Evolutionary conservation across 2,329 filamentous ascomycete species (phyloP).

Genomic region (Cercospora citrullina): DNA sequence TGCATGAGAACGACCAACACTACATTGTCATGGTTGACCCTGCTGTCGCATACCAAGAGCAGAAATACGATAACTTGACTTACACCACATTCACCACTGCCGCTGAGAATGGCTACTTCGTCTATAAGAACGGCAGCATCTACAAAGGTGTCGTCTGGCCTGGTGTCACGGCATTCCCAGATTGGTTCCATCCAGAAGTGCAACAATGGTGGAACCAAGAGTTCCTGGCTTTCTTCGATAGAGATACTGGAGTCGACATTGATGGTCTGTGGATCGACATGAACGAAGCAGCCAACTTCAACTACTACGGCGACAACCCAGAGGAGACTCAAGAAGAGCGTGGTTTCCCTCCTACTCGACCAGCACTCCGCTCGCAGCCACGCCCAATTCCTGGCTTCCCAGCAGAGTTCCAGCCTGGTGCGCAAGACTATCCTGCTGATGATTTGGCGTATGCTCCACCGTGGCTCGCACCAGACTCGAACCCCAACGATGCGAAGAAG

Average conservation of each 20-base stretch:
- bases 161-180: slow-evolving; percentile 52
- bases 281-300: slow-evolving; percentile 57
- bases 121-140: slow-evolving; percentile 55
- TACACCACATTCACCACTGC: slow-evolving; percentile 59
- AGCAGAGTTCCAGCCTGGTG: slow-evolving; percentile 61
- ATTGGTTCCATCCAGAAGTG: slow-evolving; percentile 70
- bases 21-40: slow-evolving; percentile 72
- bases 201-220: slow-evolving; percentile 68
- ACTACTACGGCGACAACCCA: slow-evolving; percentile 41
- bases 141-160: slow-evolving; percentile 74
- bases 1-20: slow-evolving; percentile 44
- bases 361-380: slow-evolving; percentile 60
- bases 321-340: slow-evolving; percentile 41
- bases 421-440: slow-evolving; percentile 29
- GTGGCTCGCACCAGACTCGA: slow-evolving; percentile 42
- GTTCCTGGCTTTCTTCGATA: slow-evolving; percentile 64
- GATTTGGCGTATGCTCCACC: slow-evolving; percentile 31
- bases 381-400: slow-evolving; percentile 69
- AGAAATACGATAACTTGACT: slow-evolving; percentile 25
- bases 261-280: slow-evolving; percentile 73
- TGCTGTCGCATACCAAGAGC: slow-evolving; percentile 49
- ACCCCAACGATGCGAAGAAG: slow-evolving; percentile 25
- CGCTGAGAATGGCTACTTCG: slow-evolving; percentile 58
- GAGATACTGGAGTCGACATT: slow-evolving; percentile 66
- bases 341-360: slow-evolving; percentile 60